Evolutionary conservation across 2,329 filamentous ascomycete genomes (phyloP), one percentile per base, ranked within the genome.

Genomic region (Colletotrichum tropicale): DNA sequence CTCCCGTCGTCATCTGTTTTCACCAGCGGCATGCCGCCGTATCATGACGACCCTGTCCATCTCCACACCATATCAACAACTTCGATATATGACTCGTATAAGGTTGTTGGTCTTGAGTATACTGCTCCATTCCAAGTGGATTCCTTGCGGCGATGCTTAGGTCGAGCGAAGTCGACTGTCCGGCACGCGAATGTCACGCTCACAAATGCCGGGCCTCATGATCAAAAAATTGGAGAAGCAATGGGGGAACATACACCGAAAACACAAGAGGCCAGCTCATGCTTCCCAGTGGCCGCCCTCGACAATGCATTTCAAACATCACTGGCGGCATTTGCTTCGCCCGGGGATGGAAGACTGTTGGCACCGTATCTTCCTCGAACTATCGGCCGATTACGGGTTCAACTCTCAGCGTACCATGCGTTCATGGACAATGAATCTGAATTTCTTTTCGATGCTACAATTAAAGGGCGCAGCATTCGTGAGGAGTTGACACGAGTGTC

Each of bases 271-370:
- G 13, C 5, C 18, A 43, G n/a, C 13, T 60, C 18, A 5, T 68
- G 52, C 52, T 68, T 68, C 66, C 66, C 66, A 13, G 66, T 68
- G 0, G 81, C 76, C 0, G 69, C 78, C 5, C 77, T 87, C 0
- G 85, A 86, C 58, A 78, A 79, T 0, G 81, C 82, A 1, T 81
- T 87, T 68, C 85, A 87, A 68, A 73, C 81, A 4, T 71, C 81
- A 16, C 77, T 85, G 6, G 75, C 80, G 3, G 83, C 83, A 2
- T 81, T 79, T 65, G 78, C 80, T 18, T 80, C 76, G 32, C 85
- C 85, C 0, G 80, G 79, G 3, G 82, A 84, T 58, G 82, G 80
- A 3, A 77, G 77, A 8, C 77, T 86, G 8, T 81, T 80, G 78
- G 71, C 80, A 13, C 66, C 66, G 15, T 68, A 60, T 30, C n/a